A percentile compares a stretch with the other conserved stretches of the same genome.
Conservation (phyloP, 1,284 basidiomycete species). For the Tetrapyrgos nigripes region DNA sequence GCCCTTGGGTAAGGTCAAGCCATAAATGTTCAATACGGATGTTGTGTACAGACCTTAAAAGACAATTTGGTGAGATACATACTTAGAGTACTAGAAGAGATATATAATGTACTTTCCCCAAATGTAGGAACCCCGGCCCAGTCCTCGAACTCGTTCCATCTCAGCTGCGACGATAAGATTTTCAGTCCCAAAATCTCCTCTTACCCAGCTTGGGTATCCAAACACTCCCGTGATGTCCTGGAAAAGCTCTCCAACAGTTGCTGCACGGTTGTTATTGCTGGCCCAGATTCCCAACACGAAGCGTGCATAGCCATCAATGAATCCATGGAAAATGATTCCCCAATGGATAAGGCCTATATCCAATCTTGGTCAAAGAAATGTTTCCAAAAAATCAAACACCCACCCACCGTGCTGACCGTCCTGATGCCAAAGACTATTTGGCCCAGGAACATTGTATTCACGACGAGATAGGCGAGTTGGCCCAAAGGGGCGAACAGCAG, state of each 20-base stretch:
- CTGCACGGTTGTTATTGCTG: constrained; percentile 33
- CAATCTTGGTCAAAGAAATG: not conserved
- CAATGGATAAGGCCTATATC: constrained; percentile 32
- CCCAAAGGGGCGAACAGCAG: constrained; percentile 8
- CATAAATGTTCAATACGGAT: constrained; percentile 14
- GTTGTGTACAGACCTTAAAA: constrained; percentile 5
- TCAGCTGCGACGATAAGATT: constrained; percentile 23
- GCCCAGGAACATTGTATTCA: constrained; percentile 34
- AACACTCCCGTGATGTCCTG: constrained; percentile 4
- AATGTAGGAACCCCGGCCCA: constrained; percentile 38
- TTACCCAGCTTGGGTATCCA: constrained; percentile 29
- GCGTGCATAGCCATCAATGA: constrained; percentile 36
- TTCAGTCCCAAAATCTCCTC: constrained; percentile 35
- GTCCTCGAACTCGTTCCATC: constrained; percentile 29
- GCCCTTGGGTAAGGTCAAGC: constrained; percentile 9
- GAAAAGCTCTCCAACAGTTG: constrained; percentile 33
- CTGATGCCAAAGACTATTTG: constrained; percentile 41
- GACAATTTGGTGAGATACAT: too few relatives aligned
- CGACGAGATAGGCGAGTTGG: constrained; percentile 15
- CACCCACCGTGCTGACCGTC: constrained; percentile 41
- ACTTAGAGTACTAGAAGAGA: too few relatives aligned
- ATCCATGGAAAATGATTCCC: constrained; percentile 40
- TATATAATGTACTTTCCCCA: constrained; percentile 32
- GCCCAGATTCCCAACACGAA: constrained; percentile 26
- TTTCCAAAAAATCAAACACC: not conserved